These are phyloP conservation scores for Diophrys sp. DNA, from an alignment of 73 alveolate species.

Conservation along the genomic window DNA sequence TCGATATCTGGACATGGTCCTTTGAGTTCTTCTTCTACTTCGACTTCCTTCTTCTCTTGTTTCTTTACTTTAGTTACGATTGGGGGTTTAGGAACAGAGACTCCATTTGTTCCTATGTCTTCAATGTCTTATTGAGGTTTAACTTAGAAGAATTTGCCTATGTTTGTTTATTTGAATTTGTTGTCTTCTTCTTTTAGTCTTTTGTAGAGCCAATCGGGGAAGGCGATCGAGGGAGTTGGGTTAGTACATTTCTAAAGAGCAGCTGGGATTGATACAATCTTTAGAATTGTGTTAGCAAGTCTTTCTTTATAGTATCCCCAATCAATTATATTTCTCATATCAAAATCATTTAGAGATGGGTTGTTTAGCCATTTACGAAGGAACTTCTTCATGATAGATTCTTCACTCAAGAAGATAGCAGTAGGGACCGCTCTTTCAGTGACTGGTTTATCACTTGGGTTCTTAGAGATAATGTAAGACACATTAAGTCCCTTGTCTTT, in stretches of 20 bases:
- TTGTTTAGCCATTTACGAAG: slow-evolving; percentile 97
- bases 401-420: slow-evolving; percentile 88
- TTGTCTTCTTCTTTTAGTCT: slow-evolving; percentile 64
- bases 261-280: slow-evolving; percentile 74
- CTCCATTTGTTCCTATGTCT: slow-evolving; percentile 56
- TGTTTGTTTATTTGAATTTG: slow-evolving; percentile 59
- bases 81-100: slow-evolving; percentile 7
- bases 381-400: slow-evolving; percentile 83
- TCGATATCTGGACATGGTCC: slow-evolving; percentile 68
- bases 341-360: slow-evolving; percentile 75
- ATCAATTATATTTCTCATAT: slow-evolving; percentile 96
- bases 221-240: slow-evolving; percentile 73
- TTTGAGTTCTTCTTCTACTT: slow-evolving; percentile 47
- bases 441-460: slow-evolving; percentile 94
- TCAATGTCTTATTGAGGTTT: slow-evolving; percentile 56
- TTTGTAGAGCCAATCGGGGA: slow-evolving; percentile 84
- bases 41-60: slow-evolving; percentile 49
- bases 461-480: slow-evolving; percentile 90
- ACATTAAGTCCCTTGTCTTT: slow-evolving; percentile 96
- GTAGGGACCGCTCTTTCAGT: slow-evolving; percentile 99
- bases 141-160: slow-evolving; percentile 1
- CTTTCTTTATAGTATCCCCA: slow-evolving; percentile 99
- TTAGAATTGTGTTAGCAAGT: slow-evolving; percentile 59
- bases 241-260: slow-evolving; percentile 70
- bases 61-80: slow-evolving; percentile 8